Conservation (phyloP, 805 yeast genomes). For the Naumovozyma baii region DNA sequence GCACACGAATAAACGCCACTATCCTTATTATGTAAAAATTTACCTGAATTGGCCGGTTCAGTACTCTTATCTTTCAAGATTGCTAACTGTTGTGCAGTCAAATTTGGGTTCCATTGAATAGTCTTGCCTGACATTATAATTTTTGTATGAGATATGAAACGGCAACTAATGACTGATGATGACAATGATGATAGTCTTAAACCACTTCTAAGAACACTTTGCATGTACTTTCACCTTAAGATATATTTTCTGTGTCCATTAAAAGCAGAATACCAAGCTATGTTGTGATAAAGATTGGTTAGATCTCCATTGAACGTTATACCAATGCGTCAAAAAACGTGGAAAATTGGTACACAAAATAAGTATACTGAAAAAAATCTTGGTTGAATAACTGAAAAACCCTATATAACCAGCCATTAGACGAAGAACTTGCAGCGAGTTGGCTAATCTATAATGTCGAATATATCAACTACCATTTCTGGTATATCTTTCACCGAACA, state of each 20-base stretch:
- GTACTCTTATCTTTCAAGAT: constrained; percentile 60
- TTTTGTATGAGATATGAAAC: neutral
- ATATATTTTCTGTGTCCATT: too few relatives aligned
- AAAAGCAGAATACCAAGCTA: too few relatives aligned
- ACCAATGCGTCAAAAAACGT: too few relatives aligned
- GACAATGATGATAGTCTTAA: neutral
- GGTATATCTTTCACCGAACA: neutral
- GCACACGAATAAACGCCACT: constrained; percentile 76
- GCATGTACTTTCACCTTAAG: too few relatives aligned
- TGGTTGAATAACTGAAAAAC: too few relatives aligned
- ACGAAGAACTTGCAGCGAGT: too few relatives aligned
- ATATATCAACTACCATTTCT: neutral
- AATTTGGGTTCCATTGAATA: constrained; percentile 67
- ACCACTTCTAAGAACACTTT: neutral
- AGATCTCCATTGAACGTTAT: too few relatives aligned
- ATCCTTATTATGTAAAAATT: constrained; percentile 24
- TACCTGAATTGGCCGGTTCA: constrained; percentile 36
- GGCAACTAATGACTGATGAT: neutral
- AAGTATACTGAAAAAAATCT: too few relatives aligned
- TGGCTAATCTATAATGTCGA: neutral
- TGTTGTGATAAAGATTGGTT: too few relatives aligned
- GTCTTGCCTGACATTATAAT: neutral
- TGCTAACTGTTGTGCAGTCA: constrained; percentile 67
- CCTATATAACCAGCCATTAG: too few relatives aligned
- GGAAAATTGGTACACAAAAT: too few relatives aligned